Conservation (phyloP, 345 rosid genomes). For the Dipteronia dyeriana region DNA sequence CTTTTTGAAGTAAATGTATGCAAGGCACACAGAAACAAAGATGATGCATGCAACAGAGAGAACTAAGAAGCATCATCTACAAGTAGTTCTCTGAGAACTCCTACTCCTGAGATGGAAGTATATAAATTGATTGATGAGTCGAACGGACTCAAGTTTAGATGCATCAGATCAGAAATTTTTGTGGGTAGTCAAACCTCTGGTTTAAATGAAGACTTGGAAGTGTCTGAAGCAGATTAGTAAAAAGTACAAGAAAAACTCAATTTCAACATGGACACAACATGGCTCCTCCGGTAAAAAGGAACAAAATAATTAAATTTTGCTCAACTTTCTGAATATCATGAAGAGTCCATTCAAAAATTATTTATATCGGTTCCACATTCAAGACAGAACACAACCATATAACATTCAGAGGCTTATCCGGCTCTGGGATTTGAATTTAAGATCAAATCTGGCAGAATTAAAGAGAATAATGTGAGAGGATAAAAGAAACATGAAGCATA, state of each 20-base stretch:
- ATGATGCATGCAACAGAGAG: too few relatives aligned
- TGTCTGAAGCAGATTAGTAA: too few relatives aligned
- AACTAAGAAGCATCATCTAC: too few relatives aligned
- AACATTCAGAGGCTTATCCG: neutral
- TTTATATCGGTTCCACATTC: conserved; percentile 3
- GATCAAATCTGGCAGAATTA: conserved; percentile 12
- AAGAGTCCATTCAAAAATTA: conserved; percentile 6
- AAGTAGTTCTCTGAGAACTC: too few relatives aligned
- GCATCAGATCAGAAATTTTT: neutral
- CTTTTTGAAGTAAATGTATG: too few relatives aligned
- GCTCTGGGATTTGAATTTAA: neutral
- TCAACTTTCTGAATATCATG: conserved; percentile 4
- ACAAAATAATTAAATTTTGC: neutral
- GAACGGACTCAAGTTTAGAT: too few relatives aligned
- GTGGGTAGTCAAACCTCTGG: too few relatives aligned
- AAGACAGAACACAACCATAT: neutral
- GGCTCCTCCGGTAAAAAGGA: neutral
- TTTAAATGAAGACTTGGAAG: too few relatives aligned
- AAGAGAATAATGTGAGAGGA: neutral
- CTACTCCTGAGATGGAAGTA: neutral
- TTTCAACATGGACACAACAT: neutral
- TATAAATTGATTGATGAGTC: neutral
- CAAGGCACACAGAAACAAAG: too few relatives aligned
- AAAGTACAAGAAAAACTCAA: neutral
- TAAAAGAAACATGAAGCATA: neutral